Evolutionary conservation across 257 asterid species (phyloP).

Genomic region (Solanum rostratum): DNA sequence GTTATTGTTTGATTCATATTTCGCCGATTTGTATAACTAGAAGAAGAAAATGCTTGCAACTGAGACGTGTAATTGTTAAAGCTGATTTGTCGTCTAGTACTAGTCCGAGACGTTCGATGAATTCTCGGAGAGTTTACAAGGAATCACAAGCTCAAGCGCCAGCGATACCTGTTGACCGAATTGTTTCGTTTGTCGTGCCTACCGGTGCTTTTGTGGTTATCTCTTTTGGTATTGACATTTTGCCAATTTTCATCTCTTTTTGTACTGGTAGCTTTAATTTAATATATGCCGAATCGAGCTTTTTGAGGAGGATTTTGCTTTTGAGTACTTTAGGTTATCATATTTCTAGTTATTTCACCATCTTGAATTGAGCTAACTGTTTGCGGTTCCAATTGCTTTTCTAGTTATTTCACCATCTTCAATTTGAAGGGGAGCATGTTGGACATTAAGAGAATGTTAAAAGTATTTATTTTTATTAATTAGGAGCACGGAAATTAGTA

Average conservation of each 20-base stretch:
- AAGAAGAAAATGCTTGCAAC: constrained; percentile 15
- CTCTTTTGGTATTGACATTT: constrained; percentile 54
- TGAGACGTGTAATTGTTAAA: constrained; percentile 20
- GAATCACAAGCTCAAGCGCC: constrained; percentile 55
- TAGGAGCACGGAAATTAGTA: neutral
- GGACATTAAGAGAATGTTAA: neutral
- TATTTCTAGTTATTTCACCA: neutral
- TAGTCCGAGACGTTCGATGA: constrained; percentile 31
- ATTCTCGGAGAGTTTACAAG: constrained; percentile 52
- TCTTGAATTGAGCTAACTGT: neutral
- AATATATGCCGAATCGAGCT: neutral
- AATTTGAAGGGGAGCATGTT: neutral
- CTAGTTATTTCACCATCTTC: neutral
- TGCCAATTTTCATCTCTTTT: neutral
- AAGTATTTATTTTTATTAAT: neutral
- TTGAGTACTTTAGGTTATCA: neutral
- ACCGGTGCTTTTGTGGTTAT: constrained; percentile 62
- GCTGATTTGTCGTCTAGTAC: constrained; percentile 28
- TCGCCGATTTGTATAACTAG: constrained; percentile 7
- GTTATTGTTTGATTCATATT: constrained; percentile 15
- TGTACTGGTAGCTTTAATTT: neutral
- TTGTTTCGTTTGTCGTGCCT: constrained; percentile 50
- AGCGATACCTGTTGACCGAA: constrained; percentile 32
- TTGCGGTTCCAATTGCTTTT: neutral
- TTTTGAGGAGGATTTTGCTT: neutral